Evolutionary conservation across 225 moss, liverwort and hornwort genomes (phyloP).

Genomic region (Takakia lepidozioides): DNA sequence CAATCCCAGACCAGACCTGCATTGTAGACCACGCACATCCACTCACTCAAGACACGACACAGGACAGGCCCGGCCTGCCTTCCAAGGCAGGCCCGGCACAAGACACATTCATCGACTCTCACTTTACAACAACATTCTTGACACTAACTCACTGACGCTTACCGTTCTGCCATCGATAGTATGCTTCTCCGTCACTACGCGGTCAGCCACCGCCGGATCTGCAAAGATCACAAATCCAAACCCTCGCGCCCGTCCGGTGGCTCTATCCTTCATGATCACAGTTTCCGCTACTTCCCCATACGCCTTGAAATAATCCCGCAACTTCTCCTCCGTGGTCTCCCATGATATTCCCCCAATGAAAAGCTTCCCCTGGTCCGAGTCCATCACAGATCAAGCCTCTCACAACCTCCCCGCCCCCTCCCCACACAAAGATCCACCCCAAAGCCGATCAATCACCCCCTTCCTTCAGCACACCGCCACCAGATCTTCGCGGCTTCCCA

Average conservation of each 20-base stretch:
- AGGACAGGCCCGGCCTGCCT: background rate
- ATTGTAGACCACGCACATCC: no score
- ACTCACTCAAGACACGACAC: background rate
- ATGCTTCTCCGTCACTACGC: slow-evolving; percentile 46
- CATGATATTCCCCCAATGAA: slow-evolving; percentile 55
- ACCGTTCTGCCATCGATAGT: slow-evolving; percentile 54
- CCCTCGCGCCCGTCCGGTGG: slow-evolving; percentile 42
- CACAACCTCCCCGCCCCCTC: no score
- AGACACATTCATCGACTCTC: background rate
- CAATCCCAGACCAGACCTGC: slow-evolving; percentile 1
- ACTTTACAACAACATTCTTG: background rate
- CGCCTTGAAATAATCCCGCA: slow-evolving; percentile 37
- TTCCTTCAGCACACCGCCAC: no score
- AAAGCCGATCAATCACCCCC: no score
- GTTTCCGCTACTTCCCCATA: slow-evolving; percentile 50
- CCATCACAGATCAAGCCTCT: no score
- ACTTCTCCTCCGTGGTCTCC: slow-evolving; percentile 51
- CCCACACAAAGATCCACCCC: no score
- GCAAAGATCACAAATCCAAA: slow-evolving; percentile 48
- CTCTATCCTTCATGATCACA: slow-evolving; percentile 54
- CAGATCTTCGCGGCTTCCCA: no score
- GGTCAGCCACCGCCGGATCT: slow-evolving; percentile 39
- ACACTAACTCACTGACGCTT: background rate
- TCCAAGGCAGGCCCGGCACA: background rate
- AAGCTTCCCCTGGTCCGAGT: slow-evolving; percentile 49